These are phyloP conservation scores for Bipolaris sorokiniana DNA, from an alignment of 2,329 filamentous ascomycete genomes.

Conservation along the genomic window DNA sequence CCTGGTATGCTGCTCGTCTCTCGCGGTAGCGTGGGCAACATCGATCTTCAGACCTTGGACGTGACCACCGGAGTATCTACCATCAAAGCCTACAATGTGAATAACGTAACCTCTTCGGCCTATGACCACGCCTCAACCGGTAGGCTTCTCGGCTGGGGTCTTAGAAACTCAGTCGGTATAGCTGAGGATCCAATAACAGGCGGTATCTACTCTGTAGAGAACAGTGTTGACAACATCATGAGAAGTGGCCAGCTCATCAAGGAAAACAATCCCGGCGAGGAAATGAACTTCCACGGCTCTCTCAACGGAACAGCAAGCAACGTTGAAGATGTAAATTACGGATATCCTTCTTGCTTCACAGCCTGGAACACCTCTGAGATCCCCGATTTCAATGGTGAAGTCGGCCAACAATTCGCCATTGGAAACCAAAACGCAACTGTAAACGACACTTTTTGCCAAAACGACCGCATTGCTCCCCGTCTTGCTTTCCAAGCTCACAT, in stretches of 20 bases:
- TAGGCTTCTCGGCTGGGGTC: slow-evolving; percentile 66
- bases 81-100: slow-evolving; percentile 67
- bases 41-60: slow-evolving; percentile 62
- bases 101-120: slow-evolving; percentile 46
- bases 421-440: slow-evolving; percentile 52
- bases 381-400: slow-evolving; percentile 55
- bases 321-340: slow-evolving; percentile 64
- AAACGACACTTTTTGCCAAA: slow-evolving; percentile 56
- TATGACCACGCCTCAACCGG: slow-evolving; percentile 61
- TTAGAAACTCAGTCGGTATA: slow-evolving; percentile 74
- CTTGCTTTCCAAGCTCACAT: slow-evolving; percentile 70
- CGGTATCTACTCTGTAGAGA: slow-evolving; percentile 67
- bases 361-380: slow-evolving; percentile 64
- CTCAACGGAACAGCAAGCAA: slow-evolving; percentile 57
- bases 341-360: slow-evolving; percentile 73
- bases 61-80: slow-evolving; percentile 66
- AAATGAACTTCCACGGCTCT: slow-evolving; percentile 74
- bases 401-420: slow-evolving; percentile 60
- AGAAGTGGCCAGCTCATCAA: slow-evolving; percentile 67
- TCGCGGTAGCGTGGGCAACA: slow-evolving; percentile 67
- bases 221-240: slow-evolving; percentile 69
- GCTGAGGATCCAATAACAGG: slow-evolving; percentile 64
- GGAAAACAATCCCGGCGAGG: slow-evolving; percentile 73
- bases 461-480: slow-evolving; percentile 52
- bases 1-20: slow-evolving; percentile 68